Evolutionary conservation across 768 basidiomycete species (phyloP), one percentile per base, ranked within the genome.

Genomic region (Mycena rosella): DNA sequence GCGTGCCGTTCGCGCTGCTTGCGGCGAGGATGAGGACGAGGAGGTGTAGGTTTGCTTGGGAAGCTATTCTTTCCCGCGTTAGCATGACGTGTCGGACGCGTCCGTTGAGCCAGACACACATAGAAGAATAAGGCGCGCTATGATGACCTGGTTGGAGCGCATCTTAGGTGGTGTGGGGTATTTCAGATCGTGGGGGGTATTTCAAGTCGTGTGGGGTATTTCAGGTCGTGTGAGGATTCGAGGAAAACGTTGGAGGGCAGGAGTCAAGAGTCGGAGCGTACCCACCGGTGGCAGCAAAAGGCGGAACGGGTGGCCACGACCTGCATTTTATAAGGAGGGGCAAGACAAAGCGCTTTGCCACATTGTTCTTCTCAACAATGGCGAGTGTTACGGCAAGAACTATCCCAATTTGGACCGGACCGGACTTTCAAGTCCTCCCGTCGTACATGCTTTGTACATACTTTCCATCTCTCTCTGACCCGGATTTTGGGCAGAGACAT

Each of bases 261-360:
- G 18, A 44, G 45, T 20, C 13, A 40, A 47, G 44, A 62, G 36
- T 7, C 26, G 27, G 40, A 60, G 24, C 26, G 53, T 62, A 60
- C 66, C 65, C 61, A 68, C 67, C 67, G 30, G 61, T 68, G 67
- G 65, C 66, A 62, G 58, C 40, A 27, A 54, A 52, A 63, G 67
- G 44, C 22, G 29, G 67, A 59, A 34, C 48, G n/a, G 20, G 34
- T 20, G 2, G 24, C 24, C 20, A n/a, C 5, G 40, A 20, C 42
- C 27, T 42, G 17, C 24, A 5, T 64, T 54, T 63, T 30, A n/a
- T 34, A n/a, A n/a, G n/a, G n/a, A n/a, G n/a, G n/a, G n/a, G n/a
- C n/a, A n/a, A n/a, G n/a, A n/a, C n/a, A n/a, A n/a, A n/a, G n/a
- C n/a, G n/a, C n/a, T n/a, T n/a, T n/a, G n/a, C n/a, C n/a, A n/a